Evolutionary conservation across 768 basidiomycete species (phyloP).

Genomic region (Strobilomyces confusus): DNA sequence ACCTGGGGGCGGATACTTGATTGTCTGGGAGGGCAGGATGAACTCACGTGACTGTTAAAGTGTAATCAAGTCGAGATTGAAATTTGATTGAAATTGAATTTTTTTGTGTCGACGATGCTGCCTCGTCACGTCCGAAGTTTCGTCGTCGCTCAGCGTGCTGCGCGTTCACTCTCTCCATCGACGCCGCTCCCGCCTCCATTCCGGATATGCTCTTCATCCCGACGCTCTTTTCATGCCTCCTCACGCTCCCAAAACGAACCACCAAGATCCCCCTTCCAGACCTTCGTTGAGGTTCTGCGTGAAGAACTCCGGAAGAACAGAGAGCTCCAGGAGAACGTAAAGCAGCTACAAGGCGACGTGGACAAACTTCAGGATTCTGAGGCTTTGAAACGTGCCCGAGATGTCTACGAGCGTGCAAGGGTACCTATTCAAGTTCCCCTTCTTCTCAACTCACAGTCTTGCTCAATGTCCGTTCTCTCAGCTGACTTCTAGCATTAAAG

Average conservation of each 20-base stretch:
- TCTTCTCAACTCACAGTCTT: neutral
- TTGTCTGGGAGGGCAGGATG: too few relatives aligned
- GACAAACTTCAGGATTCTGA: slow-evolving; percentile 97
- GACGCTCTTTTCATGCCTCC: slow-evolving; percentile 59
- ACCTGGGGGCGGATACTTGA: slow-evolving; percentile 70
- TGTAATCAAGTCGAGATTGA: neutral
- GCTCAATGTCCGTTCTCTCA: slow-evolving; percentile 30
- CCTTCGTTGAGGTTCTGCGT: slow-evolving; percentile 90
- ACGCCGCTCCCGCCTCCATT: slow-evolving; percentile 22
- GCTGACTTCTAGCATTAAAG: slow-evolving; percentile 92
- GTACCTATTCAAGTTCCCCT: slow-evolving; percentile 44
- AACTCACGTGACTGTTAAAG: neutral
- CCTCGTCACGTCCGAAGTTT: slow-evolving; percentile 45
- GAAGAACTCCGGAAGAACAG: slow-evolving; percentile 93
- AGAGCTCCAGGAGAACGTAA: slow-evolving; percentile 94
- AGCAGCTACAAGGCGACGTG: slow-evolving; percentile 96
- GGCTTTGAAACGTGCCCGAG: slow-evolving; percentile 87
- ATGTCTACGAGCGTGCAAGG: slow-evolving; percentile 91
- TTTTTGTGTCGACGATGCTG: slow-evolving; percentile 34
- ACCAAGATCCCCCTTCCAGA: slow-evolving; percentile 91
- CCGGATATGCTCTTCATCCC: slow-evolving; percentile 27
- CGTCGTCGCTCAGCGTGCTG: slow-evolving; percentile 27
- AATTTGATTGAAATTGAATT: slow-evolving; percentile 3
- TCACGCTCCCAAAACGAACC: slow-evolving; percentile 56
- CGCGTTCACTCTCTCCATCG: slow-evolving; percentile 18